A percentile compares a stretch with the other conserved stretches of the same genome.
These are phyloP conservation scores for Hyphodiscus hymeniophilus DNA, from an alignment of 495 filamentous ascomycete genomes.

Conservation along the genomic window DNA sequence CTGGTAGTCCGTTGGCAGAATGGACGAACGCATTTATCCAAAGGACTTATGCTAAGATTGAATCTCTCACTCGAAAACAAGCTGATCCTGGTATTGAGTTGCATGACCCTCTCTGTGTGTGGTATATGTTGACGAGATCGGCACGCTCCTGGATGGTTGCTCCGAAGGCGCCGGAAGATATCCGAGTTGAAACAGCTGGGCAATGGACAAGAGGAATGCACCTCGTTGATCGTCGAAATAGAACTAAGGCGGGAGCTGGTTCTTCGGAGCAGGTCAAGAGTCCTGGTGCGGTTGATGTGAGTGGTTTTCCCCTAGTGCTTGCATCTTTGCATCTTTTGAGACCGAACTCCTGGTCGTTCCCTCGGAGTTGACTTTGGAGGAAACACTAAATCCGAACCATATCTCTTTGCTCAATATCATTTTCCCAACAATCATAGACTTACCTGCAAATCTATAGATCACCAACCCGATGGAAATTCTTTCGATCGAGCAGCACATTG, in stretches of 20 bases:
- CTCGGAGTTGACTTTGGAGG: too few species aligned
- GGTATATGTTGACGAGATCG: conserved; percentile 65
- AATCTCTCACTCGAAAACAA: conserved; percentile 47
- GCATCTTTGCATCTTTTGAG: too few species aligned
- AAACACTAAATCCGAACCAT: too few species aligned
- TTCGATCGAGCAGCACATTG: conserved; percentile 27
- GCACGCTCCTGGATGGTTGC: conserved; percentile 41
- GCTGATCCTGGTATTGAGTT: conserved; percentile 54
- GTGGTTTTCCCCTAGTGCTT: too few species aligned
- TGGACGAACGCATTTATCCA: conserved; percentile 75
- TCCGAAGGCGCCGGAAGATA: conserved; percentile 48
- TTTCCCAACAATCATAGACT: too few species aligned
- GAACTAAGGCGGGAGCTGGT: conserved; percentile 46
- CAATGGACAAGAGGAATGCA: conserved; percentile 95
- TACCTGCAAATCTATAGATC: too few species aligned
- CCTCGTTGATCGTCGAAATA: conserved; percentile 64
- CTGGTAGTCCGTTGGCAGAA: conserved; percentile 68
- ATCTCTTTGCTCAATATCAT: too few species aligned
- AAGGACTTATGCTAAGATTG: conserved; percentile 69
- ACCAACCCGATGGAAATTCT: conserved; percentile 21
- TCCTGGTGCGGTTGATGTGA: conserved; percentile 22
- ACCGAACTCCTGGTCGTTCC: too few species aligned
- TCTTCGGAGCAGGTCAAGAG: conserved; percentile 20
- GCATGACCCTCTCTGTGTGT: conserved; percentile 85
- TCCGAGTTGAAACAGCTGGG: conserved; percentile 77